Percentiles rank a stretch among this genome's conserved stretches.
Conservation (phyloP, 495 filamentous ascomycete genomes). For the Rusavskia elegans region DNA sequence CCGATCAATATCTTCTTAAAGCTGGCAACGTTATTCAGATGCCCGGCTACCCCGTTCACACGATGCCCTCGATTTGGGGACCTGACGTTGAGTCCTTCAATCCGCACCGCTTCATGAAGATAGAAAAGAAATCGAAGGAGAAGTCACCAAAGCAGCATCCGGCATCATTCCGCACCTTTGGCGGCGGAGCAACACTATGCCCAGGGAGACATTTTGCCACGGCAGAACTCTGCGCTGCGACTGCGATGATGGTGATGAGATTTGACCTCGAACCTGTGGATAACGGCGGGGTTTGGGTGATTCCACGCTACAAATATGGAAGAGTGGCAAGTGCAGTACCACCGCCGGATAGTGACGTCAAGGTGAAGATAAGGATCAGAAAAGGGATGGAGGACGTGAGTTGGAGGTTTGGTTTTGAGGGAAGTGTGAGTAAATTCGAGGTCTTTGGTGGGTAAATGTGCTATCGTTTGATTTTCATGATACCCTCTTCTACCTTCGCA, state of each 20-base stretch:
- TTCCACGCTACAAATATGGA: background rate
- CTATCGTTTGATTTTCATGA: too few relatives aligned
- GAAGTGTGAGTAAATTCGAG: background rate
- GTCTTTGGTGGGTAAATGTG: background rate
- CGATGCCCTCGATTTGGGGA: conserved; percentile 27
- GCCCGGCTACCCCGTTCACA: conserved; percentile 29
- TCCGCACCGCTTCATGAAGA: conserved; percentile 23
- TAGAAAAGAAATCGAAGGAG: background rate
- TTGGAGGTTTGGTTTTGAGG: background rate
- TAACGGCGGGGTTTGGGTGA: conserved; percentile 20
- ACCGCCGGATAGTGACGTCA: background rate
- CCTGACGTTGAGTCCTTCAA: conserved; percentile 25
- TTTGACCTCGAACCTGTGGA: conserved; percentile 26
- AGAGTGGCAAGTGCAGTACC: background rate
- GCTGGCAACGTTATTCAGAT: conserved; percentile 30
- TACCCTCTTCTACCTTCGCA: too few relatives aligned
- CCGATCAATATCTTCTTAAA: conserved; percentile 24
- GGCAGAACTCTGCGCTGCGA: conserved; percentile 30
- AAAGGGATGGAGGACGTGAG: background rate
- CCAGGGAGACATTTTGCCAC: conserved; percentile 40
- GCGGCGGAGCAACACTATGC: conserved; percentile 40
- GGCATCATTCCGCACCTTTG: conserved; percentile 33
- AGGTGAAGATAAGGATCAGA: background rate
- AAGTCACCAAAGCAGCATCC: conserved; percentile 10
- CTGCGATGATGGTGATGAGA: conserved; percentile 28